Evolutionary conservation across 495 filamentous ascomycete genomes (phyloP), one percentile per base, ranked within the genome.

Genomic region (Annulohypoxylon maeteangense): DNA sequence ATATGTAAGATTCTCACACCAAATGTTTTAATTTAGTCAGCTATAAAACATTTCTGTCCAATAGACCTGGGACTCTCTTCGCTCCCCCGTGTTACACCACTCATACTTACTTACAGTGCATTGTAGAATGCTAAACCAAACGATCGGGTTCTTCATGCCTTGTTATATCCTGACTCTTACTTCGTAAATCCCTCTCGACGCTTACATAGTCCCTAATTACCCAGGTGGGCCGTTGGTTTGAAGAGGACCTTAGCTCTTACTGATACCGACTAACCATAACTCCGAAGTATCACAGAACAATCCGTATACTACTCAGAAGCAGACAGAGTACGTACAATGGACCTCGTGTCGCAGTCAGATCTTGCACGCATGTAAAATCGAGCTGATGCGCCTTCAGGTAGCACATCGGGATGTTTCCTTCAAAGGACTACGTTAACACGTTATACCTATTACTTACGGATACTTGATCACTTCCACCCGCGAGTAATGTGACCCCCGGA

Each of bases 1-100:
- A 45, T 61, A 65, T 71, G 68, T 70, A 65, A 67, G 68, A 71
- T 56, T 77, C 75, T 77, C 70, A 77, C 75, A 77, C 75, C 73
- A 73, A 68, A 38, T 72, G 63, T 68, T 72, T 65, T 73, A 73
- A 70, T 67, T 70, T 69, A 56, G 67, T 72, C 73, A 74, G 70
- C 71, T 75, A 74, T 68, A 62, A 62, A 45, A 42, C 22, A 14
- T 20, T 16, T 44, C 42, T 56, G 48, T 59, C 75, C 72, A 77
- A 77, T 77, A 59, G 70, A 57, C 65, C 61, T 7, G 16, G 29
- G 45, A 42, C 59, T 47, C 48, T 29, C 27, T 42, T 44, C 47
- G 11, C 23, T 54, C 45, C 23, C 40, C 70, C 65, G 48, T 65
- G 65, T 68, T 72, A 72, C 70, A 64, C 70, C 31, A 25, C 31